Percentiles rank a stretch among this genome's conserved stretches.
Evolutionary conservation across 495 filamentous ascomycete species (phyloP).

Genomic region (Aspergillus funiculosus): DNA sequence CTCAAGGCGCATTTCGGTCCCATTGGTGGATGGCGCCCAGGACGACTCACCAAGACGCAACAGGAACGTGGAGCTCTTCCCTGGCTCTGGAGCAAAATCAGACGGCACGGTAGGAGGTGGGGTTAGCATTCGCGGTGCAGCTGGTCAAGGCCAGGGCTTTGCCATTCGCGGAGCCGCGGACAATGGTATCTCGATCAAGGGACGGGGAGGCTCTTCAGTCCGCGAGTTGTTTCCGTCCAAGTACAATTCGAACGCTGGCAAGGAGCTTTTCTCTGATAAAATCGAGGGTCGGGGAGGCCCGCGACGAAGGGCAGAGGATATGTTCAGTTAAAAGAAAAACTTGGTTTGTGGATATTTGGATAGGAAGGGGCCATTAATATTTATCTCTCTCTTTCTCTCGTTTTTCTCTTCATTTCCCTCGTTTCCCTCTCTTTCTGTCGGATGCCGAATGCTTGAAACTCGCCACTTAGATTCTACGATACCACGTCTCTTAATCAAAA

Average conservation of each 20-base stretch:
- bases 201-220: constrained; percentile 42
- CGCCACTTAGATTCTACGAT: too few relatives aligned
- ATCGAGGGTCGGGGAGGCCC: constrained; percentile 45
- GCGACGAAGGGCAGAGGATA: constrained; percentile 46
- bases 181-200: constrained; percentile 43
- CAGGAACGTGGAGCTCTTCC: constrained; percentile 39
- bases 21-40: constrained; percentile 44
- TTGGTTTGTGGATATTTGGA: too few relatives aligned
- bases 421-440: too few relatives aligned
- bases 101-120: constrained; percentile 22
- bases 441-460: too few relatives aligned
- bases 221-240: constrained; percentile 69
- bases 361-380: too few relatives aligned
- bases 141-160: constrained; percentile 51
- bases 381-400: too few relatives aligned
- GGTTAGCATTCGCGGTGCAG: constrained; percentile 59
- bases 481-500: too few relatives aligned
- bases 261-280: constrained; percentile 62
- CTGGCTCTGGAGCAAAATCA: too few relatives aligned
- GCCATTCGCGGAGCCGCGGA: constrained; percentile 57
- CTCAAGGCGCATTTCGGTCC: constrained; percentile 47
- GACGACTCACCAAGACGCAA: constrained; percentile 28
- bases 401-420: too few relatives aligned
- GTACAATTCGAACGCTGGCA: constrained; percentile 56
- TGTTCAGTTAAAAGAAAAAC: constrained; percentile 37